These are phyloP conservation scores for Tuber magnatum DNA, from an alignment of 495 filamentous ascomycete species.

Conservation along the genomic window DNA sequence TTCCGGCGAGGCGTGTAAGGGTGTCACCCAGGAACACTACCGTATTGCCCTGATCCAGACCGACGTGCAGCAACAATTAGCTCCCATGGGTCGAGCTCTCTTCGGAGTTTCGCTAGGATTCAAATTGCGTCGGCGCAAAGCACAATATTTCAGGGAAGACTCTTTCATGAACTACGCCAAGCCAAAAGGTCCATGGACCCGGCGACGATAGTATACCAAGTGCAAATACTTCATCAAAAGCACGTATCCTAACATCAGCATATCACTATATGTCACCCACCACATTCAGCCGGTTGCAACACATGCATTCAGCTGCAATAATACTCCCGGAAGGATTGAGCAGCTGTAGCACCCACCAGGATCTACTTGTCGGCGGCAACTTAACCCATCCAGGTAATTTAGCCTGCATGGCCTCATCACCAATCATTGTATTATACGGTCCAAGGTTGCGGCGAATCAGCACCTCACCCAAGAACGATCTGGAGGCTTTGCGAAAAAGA, in stretches of 20 bases:
- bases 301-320: not conserved
- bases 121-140: not conserved
- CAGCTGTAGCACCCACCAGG: not conserved
- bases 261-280: not conserved
- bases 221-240: not conserved
- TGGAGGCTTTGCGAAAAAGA: too few relatives aligned
- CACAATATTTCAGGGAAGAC: not conserved
- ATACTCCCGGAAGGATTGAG: not conserved
- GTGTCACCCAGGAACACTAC: not conserved
- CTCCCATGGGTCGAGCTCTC: not conserved
- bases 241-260: not conserved
- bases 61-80: not conserved
- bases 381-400: not conserved
- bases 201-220: not conserved
- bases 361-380: not conserved
- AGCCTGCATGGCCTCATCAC: not conserved
- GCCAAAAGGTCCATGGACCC: not conserved
- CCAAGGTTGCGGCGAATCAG: not conserved
- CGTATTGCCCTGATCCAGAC: not conserved
- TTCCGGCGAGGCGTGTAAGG: not conserved
- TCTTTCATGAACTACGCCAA: not conserved
- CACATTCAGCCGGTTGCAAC: not conserved
- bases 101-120: not conserved
- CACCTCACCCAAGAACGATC: not conserved
- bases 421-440: not conserved